Conservation (phyloP, 805 yeast genomes). For the Candida oleophila region DNA sequence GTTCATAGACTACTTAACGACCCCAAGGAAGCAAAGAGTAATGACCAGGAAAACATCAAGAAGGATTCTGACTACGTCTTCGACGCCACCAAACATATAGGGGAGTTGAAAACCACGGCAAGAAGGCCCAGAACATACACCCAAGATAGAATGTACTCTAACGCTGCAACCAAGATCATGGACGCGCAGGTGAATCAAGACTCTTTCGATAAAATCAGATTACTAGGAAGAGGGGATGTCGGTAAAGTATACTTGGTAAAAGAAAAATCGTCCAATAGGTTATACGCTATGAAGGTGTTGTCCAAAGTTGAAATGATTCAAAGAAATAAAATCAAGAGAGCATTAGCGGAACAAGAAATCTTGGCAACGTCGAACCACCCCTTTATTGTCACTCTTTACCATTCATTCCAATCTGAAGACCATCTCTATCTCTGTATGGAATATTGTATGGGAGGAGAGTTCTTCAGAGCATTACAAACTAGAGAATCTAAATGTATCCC, state of each 20-base stretch:
- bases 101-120: conserved; percentile 36
- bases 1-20: conserved; percentile 38
- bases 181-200: conserved; percentile 82
- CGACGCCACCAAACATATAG: conserved; percentile 42
- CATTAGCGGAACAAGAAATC: conserved; percentile 94
- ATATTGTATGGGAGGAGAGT: conserved; percentile 99
- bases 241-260: conserved; percentile 93
- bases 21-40: conserved; percentile 22
- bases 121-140: conserved; percentile 38
- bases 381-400: conserved; percentile 92
- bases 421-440: conserved; percentile 94
- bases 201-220: conserved; percentile 82
- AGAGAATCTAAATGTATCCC: conserved; percentile 79
- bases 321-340: conserved; percentile 91
- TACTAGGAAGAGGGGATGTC: conserved; percentile 97
- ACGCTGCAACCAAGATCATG: conserved; percentile 69
- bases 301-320: conserved; percentile 92
- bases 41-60: conserved; percentile 16
- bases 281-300: conserved; percentile 91
- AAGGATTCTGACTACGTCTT: conserved; percentile 29
- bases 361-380: conserved; percentile 95
- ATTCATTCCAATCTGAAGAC: conserved; percentile 93
- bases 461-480: conserved; percentile 92
- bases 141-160: conserved; percentile 62
- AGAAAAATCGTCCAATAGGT: conserved; percentile 69